Evolutionary conservation across 805 yeast genomes (phyloP), one percentile per base, ranked within the genome.

Genomic region (Kazachstania bromeliacearum): DNA sequence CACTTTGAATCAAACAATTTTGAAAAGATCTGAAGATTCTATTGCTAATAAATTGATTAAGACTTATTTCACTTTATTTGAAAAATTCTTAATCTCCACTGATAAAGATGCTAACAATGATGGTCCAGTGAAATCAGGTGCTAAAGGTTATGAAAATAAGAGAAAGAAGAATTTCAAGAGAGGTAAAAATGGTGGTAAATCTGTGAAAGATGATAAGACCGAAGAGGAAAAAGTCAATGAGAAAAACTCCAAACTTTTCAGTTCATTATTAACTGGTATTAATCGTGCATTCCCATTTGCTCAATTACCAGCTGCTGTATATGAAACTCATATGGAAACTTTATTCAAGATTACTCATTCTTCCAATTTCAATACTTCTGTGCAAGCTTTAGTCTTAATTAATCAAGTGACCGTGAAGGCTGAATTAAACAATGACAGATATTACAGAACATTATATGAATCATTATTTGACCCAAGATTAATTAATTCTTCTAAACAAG

Each of bases 241-340:
- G 56, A 84, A 79, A 49, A 82, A 79, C 50, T 71, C 94, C 30
- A 84, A 83, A 51, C 62, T 89, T 48, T 85, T 89, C 49, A 78
- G 95, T 20, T 96, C 96, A 12, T 70, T 92, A 38, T 71, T 92
- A 46, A 85, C 98, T 1, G 98, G 98, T 47, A 73, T 92, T 40
- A 92, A 92, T 58, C 82, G 98, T 63, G 88, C 97, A 0, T 89
- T 85, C 69, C 97, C 97, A 37, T 92, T 84, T 57, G 77, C 95
- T 2, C 70, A 76, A 44, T 66, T 92, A 37, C 78, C 85, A 13
- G 71, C 76, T 26, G 77, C 79, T 20, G 72, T 74, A 5, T 85
- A 79, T 53, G 74, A 76, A 45, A 67, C 72, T 42, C 96, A 92
- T 62, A 66, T 89, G 53, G 80, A 85, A 53, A 79, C 94, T 0